phyloP scores from a whole-genome alignment of 2,329 filamentous ascomycete species.

The Phialophora chinensis region DNA sequence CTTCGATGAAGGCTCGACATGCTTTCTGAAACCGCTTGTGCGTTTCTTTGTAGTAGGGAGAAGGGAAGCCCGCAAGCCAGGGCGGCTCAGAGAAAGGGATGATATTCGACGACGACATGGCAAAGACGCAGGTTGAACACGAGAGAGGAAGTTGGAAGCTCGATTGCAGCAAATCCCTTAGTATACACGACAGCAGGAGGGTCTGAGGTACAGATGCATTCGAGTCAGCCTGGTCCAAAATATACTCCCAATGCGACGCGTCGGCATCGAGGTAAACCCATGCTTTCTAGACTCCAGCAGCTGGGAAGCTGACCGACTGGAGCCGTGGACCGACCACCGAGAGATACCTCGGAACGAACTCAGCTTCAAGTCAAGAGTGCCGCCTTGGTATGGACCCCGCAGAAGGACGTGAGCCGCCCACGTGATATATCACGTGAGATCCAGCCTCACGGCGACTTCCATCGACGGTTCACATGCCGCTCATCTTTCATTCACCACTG shows the following conservation, averaged over 20 bases:
- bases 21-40: slow-evolving; percentile 71
- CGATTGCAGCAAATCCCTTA: neutral
- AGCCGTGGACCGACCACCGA: slow-evolving; percentile 9
- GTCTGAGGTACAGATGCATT: neutral
- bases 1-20: slow-evolving; percentile 68
- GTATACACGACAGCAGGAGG: neutral
- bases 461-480: neutral
- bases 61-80: slow-evolving; percentile 72
- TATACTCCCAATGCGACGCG: slow-evolving; percentile 1
- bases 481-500: neutral
- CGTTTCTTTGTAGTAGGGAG: slow-evolving; percentile 71
- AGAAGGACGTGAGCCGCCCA: neutral
- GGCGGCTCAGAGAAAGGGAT: slow-evolving; percentile 76
- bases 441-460: neutral
- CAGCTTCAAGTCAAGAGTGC: neutral
- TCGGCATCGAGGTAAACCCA: slow-evolving; percentile 15
- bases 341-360: slow-evolving; percentile 9
- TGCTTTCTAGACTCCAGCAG: slow-evolving; percentile 3
- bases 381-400: neutral
- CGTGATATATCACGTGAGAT: neutral
- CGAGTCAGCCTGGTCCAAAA: neutral
- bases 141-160: neutral
- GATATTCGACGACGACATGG: slow-evolving; percentile 18
- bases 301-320: slow-evolving; percentile 12
- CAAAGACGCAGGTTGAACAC: neutral